Evolutionary conservation across 78 protist genomes (phyloP).

Genomic region (Guillardia theta): DNA sequence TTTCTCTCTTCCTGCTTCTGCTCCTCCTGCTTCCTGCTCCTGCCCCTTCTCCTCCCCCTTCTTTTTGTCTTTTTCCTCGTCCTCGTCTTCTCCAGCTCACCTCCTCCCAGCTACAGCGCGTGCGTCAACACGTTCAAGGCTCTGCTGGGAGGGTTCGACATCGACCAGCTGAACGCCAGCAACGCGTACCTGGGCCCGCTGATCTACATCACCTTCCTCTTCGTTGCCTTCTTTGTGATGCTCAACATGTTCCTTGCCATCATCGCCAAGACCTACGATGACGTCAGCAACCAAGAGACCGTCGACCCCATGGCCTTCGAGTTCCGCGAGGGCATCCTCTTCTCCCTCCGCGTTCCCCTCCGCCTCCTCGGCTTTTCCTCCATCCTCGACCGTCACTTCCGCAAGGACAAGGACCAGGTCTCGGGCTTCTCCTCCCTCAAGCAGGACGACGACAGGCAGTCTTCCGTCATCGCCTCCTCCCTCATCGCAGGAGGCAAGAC

Average conservation of each 20-base stretch:
- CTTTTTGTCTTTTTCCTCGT: too few relatives aligned
- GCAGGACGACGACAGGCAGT: neutral
- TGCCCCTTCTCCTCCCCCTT: too few relatives aligned
- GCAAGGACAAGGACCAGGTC: neutral
- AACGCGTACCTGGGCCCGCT: neutral
- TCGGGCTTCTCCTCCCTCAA: neutral
- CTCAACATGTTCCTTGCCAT: conserved; percentile 3
- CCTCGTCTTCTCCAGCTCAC: too few relatives aligned
- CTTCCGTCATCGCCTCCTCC: neutral
- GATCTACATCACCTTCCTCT: neutral
- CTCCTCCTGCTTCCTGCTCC: too few relatives aligned
- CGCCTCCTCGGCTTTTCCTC: too few relatives aligned
- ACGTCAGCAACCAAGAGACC: neutral
- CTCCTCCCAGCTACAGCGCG: neutral
- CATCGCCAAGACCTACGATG: neutral
- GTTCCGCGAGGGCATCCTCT: neutral
- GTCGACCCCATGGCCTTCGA: neutral
- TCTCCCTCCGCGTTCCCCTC: too few relatives aligned
- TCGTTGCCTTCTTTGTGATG: neutral
- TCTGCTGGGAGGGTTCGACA: neutral
- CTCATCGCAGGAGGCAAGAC: too few relatives aligned
- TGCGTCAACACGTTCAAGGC: neutral
- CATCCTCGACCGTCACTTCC: neutral
- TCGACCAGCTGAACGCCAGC: neutral
- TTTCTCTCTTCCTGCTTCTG: too few relatives aligned